Conservation (phyloP, 352 stramenopile genomes). For the Pythium phragmiticola region DNA sequence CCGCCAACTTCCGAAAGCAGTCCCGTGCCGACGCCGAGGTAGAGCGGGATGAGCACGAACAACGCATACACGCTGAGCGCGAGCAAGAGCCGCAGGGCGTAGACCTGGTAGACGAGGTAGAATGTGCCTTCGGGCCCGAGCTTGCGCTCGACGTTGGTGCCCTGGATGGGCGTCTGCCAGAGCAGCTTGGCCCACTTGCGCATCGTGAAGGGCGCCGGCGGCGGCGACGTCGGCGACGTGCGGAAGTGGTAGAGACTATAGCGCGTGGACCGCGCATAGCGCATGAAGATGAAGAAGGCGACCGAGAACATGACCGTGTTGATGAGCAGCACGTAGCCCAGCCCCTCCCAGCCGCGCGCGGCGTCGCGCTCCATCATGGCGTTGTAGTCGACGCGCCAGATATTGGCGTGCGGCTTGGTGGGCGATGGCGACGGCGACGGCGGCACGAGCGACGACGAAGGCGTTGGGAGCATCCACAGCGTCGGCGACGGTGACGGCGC, state of each 20-base stretch:
- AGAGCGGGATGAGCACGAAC: constrained; percentile 71
- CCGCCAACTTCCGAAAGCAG: constrained; percentile 7
- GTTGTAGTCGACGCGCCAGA: constrained; percentile 84
- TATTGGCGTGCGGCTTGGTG: constrained; percentile 40
- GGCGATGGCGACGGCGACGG: constrained; percentile 1
- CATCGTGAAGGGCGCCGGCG: constrained; percentile 53
- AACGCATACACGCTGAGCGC: constrained; percentile 63
- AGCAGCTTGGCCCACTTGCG: constrained; percentile 63
- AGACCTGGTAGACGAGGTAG: constrained; percentile 84
- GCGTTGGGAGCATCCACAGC: constrained; percentile 18
- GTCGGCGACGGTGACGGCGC: constrained; percentile 16
- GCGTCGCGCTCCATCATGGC: constrained; percentile 67
- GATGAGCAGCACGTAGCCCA: constrained; percentile 72
- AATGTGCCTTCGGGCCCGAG: constrained; percentile 80
- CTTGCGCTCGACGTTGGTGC: constrained; percentile 57
- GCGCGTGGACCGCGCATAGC: constrained; percentile 56
- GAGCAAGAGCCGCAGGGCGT: constrained; percentile 62
- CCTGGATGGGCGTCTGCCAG: constrained; percentile 68
- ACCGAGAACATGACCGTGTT: constrained; percentile 70
- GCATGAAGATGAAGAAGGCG: constrained; percentile 68
- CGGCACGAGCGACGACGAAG: not conserved
- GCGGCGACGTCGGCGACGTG: constrained; percentile 35
- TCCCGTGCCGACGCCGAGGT: constrained; percentile 55
- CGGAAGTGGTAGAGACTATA: constrained; percentile 76
- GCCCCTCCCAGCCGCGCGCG: constrained; percentile 76